phyloP scores from a whole-genome alignment of 306 rosid genomes.

The Corylus americana region DNA sequence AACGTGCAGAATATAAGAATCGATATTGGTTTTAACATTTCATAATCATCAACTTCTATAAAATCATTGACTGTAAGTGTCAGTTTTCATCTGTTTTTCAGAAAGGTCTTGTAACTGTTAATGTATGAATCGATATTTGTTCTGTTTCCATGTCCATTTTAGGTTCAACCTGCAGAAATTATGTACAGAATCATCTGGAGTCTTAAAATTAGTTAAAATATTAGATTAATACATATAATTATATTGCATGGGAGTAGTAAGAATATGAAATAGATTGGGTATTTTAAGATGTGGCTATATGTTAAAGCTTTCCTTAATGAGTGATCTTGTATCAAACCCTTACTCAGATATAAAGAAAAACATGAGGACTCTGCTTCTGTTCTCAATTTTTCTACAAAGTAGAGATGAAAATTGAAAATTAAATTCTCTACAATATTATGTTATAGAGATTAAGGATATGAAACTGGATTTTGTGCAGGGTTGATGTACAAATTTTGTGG shows the following conservation, averaged over 20 bases:
- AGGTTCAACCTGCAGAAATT: not conserved
- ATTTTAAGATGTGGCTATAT: not conserved
- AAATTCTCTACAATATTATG: not conserved
- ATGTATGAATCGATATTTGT: not conserved
- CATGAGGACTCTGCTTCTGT: not conserved
- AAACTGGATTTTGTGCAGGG: not conserved
- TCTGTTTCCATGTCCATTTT: not conserved
- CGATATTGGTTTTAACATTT: not conserved
- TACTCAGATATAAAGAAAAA: too few relatives aligned
- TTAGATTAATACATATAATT: not conserved
- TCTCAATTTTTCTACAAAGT: not conserved
- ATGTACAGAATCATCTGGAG: not conserved
- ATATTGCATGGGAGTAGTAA: not conserved
- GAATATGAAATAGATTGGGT: not conserved
- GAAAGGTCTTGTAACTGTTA: not conserved
- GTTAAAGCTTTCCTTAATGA: not conserved
- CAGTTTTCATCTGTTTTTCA: slow-evolving; percentile 2
- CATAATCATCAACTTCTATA: not conserved
- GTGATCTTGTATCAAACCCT: not conserved
- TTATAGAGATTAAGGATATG: not conserved
- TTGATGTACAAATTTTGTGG: not conserved
- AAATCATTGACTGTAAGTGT: not conserved
- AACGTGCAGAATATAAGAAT: not conserved
- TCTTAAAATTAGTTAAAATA: not conserved
- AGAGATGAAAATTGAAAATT: not conserved